Evolutionary conservation across 2,329 filamentous ascomycete species (phyloP).

Genomic region (Cladosporium phlei): DNA sequence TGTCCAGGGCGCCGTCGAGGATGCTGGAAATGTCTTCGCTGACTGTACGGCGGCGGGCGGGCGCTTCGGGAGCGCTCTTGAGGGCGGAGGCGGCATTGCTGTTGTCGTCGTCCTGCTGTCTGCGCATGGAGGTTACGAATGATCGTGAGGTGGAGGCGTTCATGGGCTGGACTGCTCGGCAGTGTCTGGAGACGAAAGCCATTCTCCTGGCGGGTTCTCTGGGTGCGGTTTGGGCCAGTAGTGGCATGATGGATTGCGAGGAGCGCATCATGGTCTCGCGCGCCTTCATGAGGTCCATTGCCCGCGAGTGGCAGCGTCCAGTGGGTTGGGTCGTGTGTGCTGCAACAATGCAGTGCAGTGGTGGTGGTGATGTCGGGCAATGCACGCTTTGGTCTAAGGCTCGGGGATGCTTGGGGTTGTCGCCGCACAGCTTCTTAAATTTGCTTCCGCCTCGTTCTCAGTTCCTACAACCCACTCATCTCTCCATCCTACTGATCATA

Average conservation of each 20-base stretch:
- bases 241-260: constrained; percentile 22
- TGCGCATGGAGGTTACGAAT: constrained; percentile 19
- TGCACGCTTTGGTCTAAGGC: too few species aligned
- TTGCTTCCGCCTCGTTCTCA: too few species aligned
- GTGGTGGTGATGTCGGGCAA: too few species aligned
- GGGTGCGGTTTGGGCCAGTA: constrained; percentile 20
- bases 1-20: constrained; percentile 28
- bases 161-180: constrained; percentile 13
- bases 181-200: constrained; percentile 15
- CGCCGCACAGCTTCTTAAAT: too few species aligned
- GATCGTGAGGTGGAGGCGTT: constrained; percentile 17
- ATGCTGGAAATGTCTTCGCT: constrained; percentile 22
- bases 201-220: constrained; percentile 14
- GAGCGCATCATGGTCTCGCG: constrained; percentile 28
- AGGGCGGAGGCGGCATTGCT: constrained; percentile 11
- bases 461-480: too few species aligned
- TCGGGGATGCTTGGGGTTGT: too few species aligned
- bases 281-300: constrained; percentile 22
- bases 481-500: too few species aligned
- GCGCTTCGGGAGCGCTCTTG: constrained; percentile 14
- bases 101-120: constrained; percentile 8
- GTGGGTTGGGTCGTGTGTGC: too few species aligned
- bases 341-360: too few species aligned
- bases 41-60: constrained; percentile 17
- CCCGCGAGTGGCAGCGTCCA: constrained; percentile 4